Evolutionary conservation across 345 rosid species (phyloP).

Genomic region (Iberis pinnata): DNA sequence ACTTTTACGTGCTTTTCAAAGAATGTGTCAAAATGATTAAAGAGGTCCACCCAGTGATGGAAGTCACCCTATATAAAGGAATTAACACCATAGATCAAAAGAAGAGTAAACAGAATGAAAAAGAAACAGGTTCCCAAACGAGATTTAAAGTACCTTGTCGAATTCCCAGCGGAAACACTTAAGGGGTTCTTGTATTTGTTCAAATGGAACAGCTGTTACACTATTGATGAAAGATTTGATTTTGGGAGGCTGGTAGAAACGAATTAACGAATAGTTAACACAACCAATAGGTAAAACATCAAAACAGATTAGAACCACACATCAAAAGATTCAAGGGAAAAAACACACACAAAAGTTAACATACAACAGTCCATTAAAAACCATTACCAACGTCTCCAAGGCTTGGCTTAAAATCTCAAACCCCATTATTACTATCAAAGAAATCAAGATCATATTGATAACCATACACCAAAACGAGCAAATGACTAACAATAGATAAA

Average conservation of each 20-base stretch:
- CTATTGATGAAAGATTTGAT: slow-evolving; percentile 71
- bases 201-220: slow-evolving; percentile 58
- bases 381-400: slow-evolving; percentile 1
- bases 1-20: slow-evolving; percentile 82
- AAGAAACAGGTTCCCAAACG: slow-evolving; percentile 9
- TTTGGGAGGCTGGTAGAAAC: slow-evolving; percentile 70
- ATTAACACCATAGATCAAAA: slow-evolving; percentile 19
- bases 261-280: slow-evolving; percentile 8
- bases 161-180: slow-evolving; percentile 80
- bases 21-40: slow-evolving; percentile 84
- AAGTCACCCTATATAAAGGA: slow-evolving; percentile 74
- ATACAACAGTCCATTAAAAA: too few species aligned
- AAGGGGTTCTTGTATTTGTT: slow-evolving; percentile 75
- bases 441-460: neutral
- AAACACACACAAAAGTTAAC: too few species aligned
- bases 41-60: slow-evolving; percentile 98
- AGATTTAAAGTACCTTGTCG: slow-evolving; percentile 51
- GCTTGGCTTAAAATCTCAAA: neutral
- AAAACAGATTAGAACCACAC: neutral
- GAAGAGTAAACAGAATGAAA: neutral
- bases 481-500: neutral
- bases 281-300: slow-evolving; percentile 2
- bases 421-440: neutral
- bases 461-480: neutral
- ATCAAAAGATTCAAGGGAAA: too few species aligned